Percentiles rank a stretch among this genome's conserved stretches.
Evolutionary conservation across 768 basidiomycete species (phyloP).

Genomic region (Leccinum aurantiacum): DNA sequence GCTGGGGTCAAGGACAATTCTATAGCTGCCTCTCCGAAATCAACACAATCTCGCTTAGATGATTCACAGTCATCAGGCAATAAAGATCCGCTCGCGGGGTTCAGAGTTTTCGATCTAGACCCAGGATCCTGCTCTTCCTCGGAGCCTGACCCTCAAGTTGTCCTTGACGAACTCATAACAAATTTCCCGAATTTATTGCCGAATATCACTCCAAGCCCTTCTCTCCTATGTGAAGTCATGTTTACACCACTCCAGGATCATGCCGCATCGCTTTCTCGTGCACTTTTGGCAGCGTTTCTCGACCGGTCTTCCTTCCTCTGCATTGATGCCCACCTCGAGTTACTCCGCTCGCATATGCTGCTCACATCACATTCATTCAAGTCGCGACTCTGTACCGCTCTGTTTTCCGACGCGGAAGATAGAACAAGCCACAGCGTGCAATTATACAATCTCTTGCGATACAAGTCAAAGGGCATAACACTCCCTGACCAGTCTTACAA

Average conservation of each 20-base stretch:
- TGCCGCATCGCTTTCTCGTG: constrained; percentile 60
- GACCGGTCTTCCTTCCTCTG: constrained; percentile 62
- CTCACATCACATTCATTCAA: constrained; percentile 74
- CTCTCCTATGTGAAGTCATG: constrained; percentile 60
- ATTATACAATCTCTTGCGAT: constrained; percentile 24
- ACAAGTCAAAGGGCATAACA: constrained; percentile 12
- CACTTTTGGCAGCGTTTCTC: constrained; percentile 68
- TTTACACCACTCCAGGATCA: constrained; percentile 61
- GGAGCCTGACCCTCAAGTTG: constrained; percentile 17
- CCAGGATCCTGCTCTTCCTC: constrained; percentile 47
- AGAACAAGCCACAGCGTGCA: constrained; percentile 36
- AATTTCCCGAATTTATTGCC: constrained; percentile 62
- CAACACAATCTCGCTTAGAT: background rate
- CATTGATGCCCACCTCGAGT: constrained; percentile 61
- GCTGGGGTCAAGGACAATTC: background rate
- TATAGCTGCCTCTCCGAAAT: background rate
- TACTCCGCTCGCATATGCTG: constrained; percentile 75
- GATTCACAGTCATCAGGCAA: constrained; percentile 1
- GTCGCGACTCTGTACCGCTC: constrained; percentile 60
- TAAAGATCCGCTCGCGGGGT: constrained; percentile 42
- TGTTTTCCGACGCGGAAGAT: constrained; percentile 75
- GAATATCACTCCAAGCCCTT: constrained; percentile 60
- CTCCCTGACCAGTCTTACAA: constrained; percentile 24
- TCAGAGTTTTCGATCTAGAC: constrained; percentile 64
- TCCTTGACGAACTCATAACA: constrained; percentile 50